Base-by-base conservation (phyloP, 768 basidiomycete species). In the Inosperma sp. region DNA sequence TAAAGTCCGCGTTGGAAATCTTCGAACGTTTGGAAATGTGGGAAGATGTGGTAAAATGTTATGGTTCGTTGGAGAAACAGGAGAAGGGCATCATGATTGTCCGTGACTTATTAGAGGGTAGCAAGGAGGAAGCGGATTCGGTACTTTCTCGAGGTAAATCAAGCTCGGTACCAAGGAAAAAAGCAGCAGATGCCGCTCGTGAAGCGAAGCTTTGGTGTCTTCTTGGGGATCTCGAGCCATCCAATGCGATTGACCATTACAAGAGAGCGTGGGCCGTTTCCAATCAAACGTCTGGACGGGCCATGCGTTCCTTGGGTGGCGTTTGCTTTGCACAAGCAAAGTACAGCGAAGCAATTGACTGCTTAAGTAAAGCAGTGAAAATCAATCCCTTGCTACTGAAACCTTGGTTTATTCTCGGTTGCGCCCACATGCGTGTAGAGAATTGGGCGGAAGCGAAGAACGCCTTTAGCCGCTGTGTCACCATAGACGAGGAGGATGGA, bases 331-430 rank as follows among this genome's bases (percentile, higher is more conserved):
- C 85, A 1, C 73, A 75, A 10, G 79, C 72, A 2, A 78, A 86
- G 37, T 96, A 78, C 60, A 57, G 63, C 9, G 72, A 81, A 51
- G 82, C 91, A 1, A 78, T 86, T 19, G 61, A 64, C 9, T 90
- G 81, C 62, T 70, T 98, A 48, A 75, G 79, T 53, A 76, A 73
- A 33, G 93, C 93, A 2, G 84, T 93, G 1, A 75, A 73, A 25
- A 97, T 99, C 60, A 93, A 97, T 62, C 95, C 96, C 3, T 72
- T 97, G 41, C 74, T 86, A 49, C 72, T 79, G n/a, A 80, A 90
- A 5, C 84, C 90, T 17, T 98, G 96, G 96, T 99, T 97, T 69
- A 80, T 94, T 30, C 79, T 99, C n/a, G 96, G 96, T 0, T 97
- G 95, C 58, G 84, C 93, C 3, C 84, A 76, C 55, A 82, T 94